Percentiles rank a stretch among this genome's conserved stretches.
phyloP scores from a whole-genome alignment of 1,284 basidiomycete genomes.

The Austropuccinia psidii region DNA sequence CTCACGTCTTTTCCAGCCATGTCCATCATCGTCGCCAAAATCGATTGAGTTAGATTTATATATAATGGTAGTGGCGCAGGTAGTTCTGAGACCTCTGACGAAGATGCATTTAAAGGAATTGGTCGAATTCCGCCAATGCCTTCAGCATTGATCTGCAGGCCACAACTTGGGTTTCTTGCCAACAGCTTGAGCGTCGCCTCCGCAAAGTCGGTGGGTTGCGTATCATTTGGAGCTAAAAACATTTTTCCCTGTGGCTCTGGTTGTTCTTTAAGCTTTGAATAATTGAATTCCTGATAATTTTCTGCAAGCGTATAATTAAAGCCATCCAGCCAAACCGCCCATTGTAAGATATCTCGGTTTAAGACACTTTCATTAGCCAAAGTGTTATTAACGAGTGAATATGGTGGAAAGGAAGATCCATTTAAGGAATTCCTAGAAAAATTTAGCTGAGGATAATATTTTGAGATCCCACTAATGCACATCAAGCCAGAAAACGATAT shows the following conservation, averaged over 20 bases:
- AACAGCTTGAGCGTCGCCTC: not conserved
- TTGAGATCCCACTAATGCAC: slow-evolving; percentile 2
- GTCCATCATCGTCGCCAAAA: slow-evolving; percentile 22
- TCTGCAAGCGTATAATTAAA: not conserved
- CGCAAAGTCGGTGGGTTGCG: not conserved
- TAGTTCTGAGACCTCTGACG: not conserved
- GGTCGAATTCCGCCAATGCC: slow-evolving; percentile 20
- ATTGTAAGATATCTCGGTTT: slow-evolving; percentile 9
- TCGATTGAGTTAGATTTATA: slow-evolving; percentile 4
- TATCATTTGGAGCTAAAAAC: not conserved
- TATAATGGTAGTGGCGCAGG: not conserved
- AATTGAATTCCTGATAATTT: slow-evolving; percentile 16
- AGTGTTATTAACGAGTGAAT: not conserved
- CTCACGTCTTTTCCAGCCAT: slow-evolving; percentile 8
- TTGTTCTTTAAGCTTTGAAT: not conserved
- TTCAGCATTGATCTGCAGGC: not conserved
- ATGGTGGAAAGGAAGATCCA: slow-evolving; percentile 1
- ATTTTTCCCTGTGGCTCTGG: slow-evolving; percentile 7
- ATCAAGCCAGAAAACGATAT: not conserved
- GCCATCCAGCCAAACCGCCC: slow-evolving; percentile 16
- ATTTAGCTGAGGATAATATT: slow-evolving; percentile 8
- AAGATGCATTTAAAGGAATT: not conserved
- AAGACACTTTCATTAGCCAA: not conserved
- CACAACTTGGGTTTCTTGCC: not conserved
- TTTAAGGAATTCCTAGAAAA: slow-evolving; percentile 2